Evolutionary conservation across 495 filamentous ascomycete genomes (phyloP), one percentile per base, ranked within the genome.

Genomic region (Terfezia claveryi): DNA sequence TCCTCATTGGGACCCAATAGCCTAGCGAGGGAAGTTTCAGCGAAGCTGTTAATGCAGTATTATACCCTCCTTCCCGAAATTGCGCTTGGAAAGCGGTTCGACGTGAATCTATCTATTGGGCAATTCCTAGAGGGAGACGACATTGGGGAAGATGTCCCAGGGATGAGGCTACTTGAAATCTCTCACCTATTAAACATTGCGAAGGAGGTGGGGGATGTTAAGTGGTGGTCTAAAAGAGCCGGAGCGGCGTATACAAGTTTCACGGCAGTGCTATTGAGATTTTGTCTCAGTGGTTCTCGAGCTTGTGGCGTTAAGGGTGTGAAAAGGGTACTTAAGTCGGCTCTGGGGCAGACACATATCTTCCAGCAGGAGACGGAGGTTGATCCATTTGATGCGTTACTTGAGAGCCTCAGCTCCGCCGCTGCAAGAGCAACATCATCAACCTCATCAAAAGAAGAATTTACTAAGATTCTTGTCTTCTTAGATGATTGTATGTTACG

Each of bases 61-160:
- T 94, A 88, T 63, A 76, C 87, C 60, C 74, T 86, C 2, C 70
- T 87, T 23, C 87, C 91, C 2, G 79, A 86, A 61, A 68, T 85
- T 17, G 87, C 87, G 0, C 68, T 92, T 36, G 79, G 80, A 55
- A 83, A 88, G 53, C 87, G 78, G 53, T 86, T 94, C 59, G 92
- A 95, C 66, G 81, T 89, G 14, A 61, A 64, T 11, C 44, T 56
- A 20, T 50, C 63, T 8, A 37, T 66, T 10, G 57, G 53, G 11
- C 46, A 23, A 16, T 60, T 65, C 46, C 37, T 65, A 8, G 36
- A 17, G 14, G 49, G 56, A 23, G 58, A 58, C 23, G 36, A 50
- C 38, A 23, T 20, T 8, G 37, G 23, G 10, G 32, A 49, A 23
- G 50, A 32, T 41, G 41, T 27, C 32, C 17, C 8, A 10, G 63